Percentiles rank a stretch among this genome's conserved stretches.
These are phyloP conservation scores for Fusarium sarcochroum DNA, from an alignment of 2,329 filamentous ascomycete genomes.

Conservation along the genomic window DNA sequence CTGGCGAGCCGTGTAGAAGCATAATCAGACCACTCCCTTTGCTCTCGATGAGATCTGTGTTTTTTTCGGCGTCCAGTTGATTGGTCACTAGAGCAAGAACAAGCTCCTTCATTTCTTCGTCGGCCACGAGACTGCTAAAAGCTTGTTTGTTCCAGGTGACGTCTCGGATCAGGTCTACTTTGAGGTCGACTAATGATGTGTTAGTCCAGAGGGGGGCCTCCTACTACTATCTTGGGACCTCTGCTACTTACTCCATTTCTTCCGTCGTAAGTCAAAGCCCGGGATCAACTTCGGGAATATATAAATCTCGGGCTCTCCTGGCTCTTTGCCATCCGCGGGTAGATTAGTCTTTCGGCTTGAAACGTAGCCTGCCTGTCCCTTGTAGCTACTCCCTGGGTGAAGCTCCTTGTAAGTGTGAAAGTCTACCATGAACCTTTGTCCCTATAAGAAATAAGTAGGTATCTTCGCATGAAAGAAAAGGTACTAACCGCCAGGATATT, in stretches of 20 bases:
- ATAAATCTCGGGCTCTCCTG: constrained; percentile 2
- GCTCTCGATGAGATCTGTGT: constrained; percentile 27
- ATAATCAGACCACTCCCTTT: constrained; percentile 19
- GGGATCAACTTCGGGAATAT: constrained; percentile 6
- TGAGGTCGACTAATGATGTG: background rate
- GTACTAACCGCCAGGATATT: background rate
- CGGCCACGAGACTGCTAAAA: background rate
- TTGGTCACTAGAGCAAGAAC: constrained; percentile 14
- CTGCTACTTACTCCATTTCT: constrained; percentile 17
- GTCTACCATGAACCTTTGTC: constrained; percentile 29
- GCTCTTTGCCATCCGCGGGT: background rate
- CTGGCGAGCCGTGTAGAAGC: background rate
- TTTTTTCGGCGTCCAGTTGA: constrained; percentile 12
- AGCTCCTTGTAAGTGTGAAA: constrained; percentile 15
- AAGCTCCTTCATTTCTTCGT: constrained; percentile 19
- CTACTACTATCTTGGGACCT: background rate
- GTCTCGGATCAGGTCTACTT: constrained; percentile 9
- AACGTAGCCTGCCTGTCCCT: background rate
- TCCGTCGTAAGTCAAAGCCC: constrained; percentile 7
- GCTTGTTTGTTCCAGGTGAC: constrained; percentile 12
- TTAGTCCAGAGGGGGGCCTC: accelerated
- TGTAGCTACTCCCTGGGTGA: constrained; percentile 6
- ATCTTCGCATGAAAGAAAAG: no score
- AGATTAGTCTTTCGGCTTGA: background rate
- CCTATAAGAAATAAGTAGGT: background rate